Percentiles rank a stretch among this genome's conserved stretches.
Evolutionary conservation across 371 early-diverging fungal species (phyloP).

Genomic region (Cokeromyces recurvatus): DNA sequence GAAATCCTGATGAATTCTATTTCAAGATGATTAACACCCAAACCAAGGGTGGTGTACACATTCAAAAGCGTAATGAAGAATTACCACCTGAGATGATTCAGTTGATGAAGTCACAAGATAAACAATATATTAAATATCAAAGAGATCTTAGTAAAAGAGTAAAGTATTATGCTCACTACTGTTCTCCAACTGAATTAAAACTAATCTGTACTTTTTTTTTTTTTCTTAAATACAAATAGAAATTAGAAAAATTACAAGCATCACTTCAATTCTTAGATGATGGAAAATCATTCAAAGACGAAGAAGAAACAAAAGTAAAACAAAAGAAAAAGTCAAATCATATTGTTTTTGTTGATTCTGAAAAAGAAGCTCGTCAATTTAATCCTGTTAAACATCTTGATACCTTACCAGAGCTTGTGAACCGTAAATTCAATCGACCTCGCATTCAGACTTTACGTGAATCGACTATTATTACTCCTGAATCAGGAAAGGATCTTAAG

Average conservation of each 20-base stretch:
- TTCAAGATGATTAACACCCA: slow-evolving; percentile 89
- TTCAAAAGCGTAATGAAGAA: slow-evolving; percentile 67
- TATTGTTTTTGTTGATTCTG: slow-evolving; percentile 87
- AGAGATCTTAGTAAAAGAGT: slow-evolving; percentile 76
- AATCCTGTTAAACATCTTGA: slow-evolving; percentile 73
- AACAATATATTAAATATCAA: slow-evolving; percentile 79
- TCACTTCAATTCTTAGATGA: slow-evolving; percentile 62
- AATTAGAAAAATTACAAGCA: slow-evolving; percentile 69
- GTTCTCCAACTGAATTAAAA: too few relatives aligned
- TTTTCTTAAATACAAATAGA: slow-evolving; percentile 27
- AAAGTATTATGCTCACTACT: too few relatives aligned
- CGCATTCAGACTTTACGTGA: slow-evolving; percentile 52
- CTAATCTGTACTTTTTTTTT: background rate
- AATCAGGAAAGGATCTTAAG: slow-evolving; percentile 19
- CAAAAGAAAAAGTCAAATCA: slow-evolving; percentile 58
- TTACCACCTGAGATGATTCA: slow-evolving; percentile 75
- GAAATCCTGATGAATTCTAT: slow-evolving; percentile 98
- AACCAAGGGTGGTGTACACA: slow-evolving; percentile 81
- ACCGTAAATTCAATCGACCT: slow-evolving; percentile 78
- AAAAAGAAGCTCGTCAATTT: slow-evolving; percentile 67
- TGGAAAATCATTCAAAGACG: slow-evolving; percentile 37
- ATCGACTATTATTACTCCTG: slow-evolving; percentile 33
- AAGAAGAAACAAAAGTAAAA: slow-evolving; percentile 29
- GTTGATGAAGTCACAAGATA: slow-evolving; percentile 90
- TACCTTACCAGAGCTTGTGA: slow-evolving; percentile 79